A percentile compares a stretch with the other conserved stretches of the same genome.
Conservation (phyloP, 495 filamentous ascomycete species). For the Sordaria brevicollis region DNA sequence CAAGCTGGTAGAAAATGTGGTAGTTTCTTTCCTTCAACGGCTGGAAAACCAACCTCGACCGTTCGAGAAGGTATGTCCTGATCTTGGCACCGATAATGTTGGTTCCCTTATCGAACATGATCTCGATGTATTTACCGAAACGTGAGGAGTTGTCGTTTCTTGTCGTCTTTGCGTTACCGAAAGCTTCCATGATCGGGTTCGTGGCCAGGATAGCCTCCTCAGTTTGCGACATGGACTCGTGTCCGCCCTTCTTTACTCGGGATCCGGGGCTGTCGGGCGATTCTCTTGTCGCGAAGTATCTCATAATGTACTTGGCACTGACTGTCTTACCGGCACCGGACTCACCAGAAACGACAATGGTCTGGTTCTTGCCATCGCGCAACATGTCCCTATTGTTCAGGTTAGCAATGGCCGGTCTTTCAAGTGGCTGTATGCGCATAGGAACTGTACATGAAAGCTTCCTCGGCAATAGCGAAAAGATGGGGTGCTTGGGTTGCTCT, state of each 20-base stretch:
- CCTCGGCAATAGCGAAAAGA: constrained; percentile 97
- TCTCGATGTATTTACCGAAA: constrained; percentile 99
- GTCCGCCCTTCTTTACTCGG: constrained; percentile 57
- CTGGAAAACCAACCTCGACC: constrained; percentile 96
- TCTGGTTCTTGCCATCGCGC: constrained; percentile 91
- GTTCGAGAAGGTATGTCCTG: constrained; percentile 87
- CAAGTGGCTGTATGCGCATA: not conserved
- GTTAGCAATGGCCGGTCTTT: not conserved
- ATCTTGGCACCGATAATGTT: constrained; percentile 98
- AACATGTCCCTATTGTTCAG: constrained; percentile 75
- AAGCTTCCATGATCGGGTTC: constrained; percentile 99
- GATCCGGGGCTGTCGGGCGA: constrained; percentile 79
- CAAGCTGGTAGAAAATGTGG: constrained; percentile 97
- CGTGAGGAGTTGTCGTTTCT: constrained; percentile 98
- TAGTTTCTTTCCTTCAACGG: constrained; percentile 97
- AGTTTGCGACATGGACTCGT: constrained; percentile 91
- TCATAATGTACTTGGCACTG: constrained; percentile 99
- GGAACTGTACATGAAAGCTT: constrained; percentile 79
- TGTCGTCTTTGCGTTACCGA: constrained; percentile 98
- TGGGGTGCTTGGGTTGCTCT: constrained; percentile 93
- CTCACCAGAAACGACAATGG: constrained; percentile 96
- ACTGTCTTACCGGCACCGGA: constrained; percentile 98
- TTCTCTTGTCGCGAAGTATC: constrained; percentile 97
- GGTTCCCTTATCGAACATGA: constrained; percentile 92
- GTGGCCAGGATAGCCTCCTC: constrained; percentile 97